Base-by-base conservation (phyloP, 371 early-diverging fungal species). In the Nematocida sp. region DNA sequence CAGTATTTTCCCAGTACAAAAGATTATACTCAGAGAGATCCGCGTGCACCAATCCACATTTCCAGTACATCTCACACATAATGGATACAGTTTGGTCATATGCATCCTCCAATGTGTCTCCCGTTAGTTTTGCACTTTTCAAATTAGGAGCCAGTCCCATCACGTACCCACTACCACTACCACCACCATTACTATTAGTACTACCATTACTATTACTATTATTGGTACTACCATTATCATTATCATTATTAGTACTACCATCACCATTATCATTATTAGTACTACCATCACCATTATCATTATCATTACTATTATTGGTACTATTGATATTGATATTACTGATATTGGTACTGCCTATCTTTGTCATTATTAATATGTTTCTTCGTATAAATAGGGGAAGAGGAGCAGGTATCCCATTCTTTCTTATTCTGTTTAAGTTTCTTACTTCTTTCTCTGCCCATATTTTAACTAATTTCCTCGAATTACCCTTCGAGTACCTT, bases 391-490 rank as follows among this genome's bases (percentile, higher is more conserved):
- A 86, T 16, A 97, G 75, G 2, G 97, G 94, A 57, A 90, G 88
- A 0, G 99, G 99, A 48, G 91, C 92, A 13, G 92, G 92, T 28
- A 98, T 92, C 1, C 92, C 94, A 0, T 90, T 90, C 28, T 86
- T 88, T 56, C 89, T 86, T 33, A 98, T 79, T 64, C 94, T 88
- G 82, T 93, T 92, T 80, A 97, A 84, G 81, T 99, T 99, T 68
- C 99, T 87, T 89, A 95, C 92, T 83, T 99, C 97, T 85, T 99
- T 99, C 82, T 99, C 99, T 1, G 97, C 97, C 99, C 99, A 99
- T 36, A 94, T 85, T 85, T 93, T 91, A 68, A 97, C 94, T 91
- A 99, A 93, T 85, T 97, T 97, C 79, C 97, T 86, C 25, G 97
- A 94, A 82, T 99, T 99, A 78, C 89, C 88, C 75, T 86, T 88